These are phyloP conservation scores for Cystofilobasidium ferigula DNA, from an alignment of 768 basidiomycete genomes.

Conservation along the genomic window DNA sequence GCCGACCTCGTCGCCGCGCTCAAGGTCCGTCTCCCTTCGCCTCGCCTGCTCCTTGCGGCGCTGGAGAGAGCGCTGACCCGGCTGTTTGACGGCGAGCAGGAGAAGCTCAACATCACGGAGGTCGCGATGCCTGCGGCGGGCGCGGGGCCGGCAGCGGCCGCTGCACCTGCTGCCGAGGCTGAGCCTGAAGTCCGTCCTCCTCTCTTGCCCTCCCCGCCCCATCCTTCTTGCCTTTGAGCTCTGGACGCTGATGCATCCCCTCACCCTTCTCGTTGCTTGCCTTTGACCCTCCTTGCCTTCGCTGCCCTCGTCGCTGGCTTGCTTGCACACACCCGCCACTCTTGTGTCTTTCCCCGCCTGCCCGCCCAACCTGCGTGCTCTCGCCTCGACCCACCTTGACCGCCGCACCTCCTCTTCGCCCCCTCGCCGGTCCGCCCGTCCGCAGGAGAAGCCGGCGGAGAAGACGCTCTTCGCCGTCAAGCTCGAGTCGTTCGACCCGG, in stretches of 20 bases:
- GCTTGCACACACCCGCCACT: no score
- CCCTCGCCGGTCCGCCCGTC: background rate
- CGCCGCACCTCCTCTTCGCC: background rate
- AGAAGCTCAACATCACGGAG: constrained; percentile 26
- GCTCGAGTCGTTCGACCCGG: constrained; percentile 84
- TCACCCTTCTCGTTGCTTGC: no score
- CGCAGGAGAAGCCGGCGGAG: constrained; percentile 88
- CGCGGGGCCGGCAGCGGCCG: constrained; percentile 9
- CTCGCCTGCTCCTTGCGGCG: background rate
- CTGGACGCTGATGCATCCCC: background rate
- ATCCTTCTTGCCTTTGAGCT: background rate
- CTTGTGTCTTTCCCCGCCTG: background rate
- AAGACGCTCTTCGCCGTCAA: constrained; percentile 95
- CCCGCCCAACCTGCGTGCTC: no score
- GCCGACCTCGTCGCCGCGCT: constrained; percentile 83
- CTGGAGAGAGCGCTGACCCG: background rate
- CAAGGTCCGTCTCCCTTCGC: constrained; percentile 51
- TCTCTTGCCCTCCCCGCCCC: no score
- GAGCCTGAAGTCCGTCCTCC: constrained; percentile 21
- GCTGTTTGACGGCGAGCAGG: background rate
- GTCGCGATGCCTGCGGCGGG: constrained; percentile 24
- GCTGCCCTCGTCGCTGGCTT: no score
- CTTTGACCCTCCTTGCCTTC: no score
- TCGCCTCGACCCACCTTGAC: no score
- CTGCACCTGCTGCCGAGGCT: constrained; percentile 19